Conservation (phyloP, 345 rosid species). For the Tarenaya hassleriana region DNA sequence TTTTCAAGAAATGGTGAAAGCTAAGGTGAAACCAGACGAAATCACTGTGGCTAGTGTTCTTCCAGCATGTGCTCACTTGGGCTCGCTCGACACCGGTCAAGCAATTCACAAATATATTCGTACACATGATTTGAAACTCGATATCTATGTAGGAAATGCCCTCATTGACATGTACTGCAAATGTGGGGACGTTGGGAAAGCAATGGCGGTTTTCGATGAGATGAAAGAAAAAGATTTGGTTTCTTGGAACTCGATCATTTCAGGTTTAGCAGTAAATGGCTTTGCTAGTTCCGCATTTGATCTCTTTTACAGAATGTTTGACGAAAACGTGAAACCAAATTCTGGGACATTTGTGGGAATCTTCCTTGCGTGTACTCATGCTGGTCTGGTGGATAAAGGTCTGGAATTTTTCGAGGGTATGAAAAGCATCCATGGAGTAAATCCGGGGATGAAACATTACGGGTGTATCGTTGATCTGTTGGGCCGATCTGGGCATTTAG, state of each 20-base stretch:
- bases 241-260: conserved; percentile 57
- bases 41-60: conserved; percentile 49
- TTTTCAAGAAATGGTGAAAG: conserved; percentile 52
- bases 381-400: conserved; percentile 48
- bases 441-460: conserved; percentile 59
- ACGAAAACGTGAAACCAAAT: conserved; percentile 35
- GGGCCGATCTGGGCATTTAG: conserved; percentile 51
- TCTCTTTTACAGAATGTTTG: conserved; percentile 41
- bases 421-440: conserved; percentile 38
- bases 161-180: conserved; percentile 59
- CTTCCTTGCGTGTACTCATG: conserved; percentile 50
- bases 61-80: conserved; percentile 59
- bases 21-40: conserved; percentile 47
- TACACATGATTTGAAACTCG: conserved; percentile 24
- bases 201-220: conserved; percentile 34
- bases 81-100: conserved; percentile 40
- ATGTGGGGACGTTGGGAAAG: conserved; percentile 46
- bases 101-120: conserved; percentile 39
- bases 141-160: conserved; percentile 42
- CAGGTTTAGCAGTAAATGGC: conserved; percentile 63
- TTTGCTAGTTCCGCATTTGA: conserved; percentile 39
- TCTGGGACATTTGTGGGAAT: conserved; percentile 48
- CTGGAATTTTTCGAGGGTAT: conserved; percentile 41
- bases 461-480: conserved; percentile 68
- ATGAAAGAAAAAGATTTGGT: conserved; percentile 45